Conservation (phyloP, 2,329 filamentous ascomycete species). For the Botryotinia narcissicola region DNA sequence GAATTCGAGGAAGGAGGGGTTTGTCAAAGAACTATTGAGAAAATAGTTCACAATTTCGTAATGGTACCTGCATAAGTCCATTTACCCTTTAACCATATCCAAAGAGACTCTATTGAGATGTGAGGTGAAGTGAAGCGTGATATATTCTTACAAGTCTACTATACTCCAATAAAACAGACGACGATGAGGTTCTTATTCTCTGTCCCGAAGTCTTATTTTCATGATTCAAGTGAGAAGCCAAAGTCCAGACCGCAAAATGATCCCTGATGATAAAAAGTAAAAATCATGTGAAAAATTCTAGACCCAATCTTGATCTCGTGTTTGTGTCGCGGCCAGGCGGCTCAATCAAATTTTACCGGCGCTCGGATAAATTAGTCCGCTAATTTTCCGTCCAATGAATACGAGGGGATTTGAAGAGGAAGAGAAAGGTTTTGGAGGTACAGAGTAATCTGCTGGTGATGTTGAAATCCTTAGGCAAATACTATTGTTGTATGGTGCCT, state of each 20-base stretch:
- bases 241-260: background rate
- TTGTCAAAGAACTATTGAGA: background rate
- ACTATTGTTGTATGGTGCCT: background rate
- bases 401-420: background rate
- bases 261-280: background rate
- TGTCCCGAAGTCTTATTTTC: no score
- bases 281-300: background rate
- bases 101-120: background rate
- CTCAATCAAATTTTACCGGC: background rate
- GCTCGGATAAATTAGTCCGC: background rate
- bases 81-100: background rate
- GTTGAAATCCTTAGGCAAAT: background rate
- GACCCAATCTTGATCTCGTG: background rate
- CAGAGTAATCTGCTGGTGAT: background rate
- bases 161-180: background rate
- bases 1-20: background rate
- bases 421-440: background rate
- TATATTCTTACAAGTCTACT: background rate
- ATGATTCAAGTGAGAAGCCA: background rate
- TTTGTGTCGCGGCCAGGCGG: background rate
- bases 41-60: background rate
- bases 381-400: background rate
- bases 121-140: background rate
- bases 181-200: background rate
- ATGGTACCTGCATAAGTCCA: constrained; percentile 6